Evolutionary conservation across 139 green algal species (phyloP), one percentile per base, ranked within the genome.

Genomic region (Coelastrella sp.): DNA sequence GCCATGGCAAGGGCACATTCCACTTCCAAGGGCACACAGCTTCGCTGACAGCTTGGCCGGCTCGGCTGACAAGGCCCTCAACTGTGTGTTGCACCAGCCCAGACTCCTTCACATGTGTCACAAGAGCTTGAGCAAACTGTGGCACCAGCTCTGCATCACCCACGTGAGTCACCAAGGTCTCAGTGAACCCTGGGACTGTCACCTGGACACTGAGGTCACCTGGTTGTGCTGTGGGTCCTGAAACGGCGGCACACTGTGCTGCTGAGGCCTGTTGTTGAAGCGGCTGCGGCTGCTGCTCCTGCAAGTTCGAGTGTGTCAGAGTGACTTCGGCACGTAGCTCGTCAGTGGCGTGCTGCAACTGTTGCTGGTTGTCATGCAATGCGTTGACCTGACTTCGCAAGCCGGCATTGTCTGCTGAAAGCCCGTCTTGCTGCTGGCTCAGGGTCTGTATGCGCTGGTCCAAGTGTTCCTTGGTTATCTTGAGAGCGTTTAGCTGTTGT

Each of bases 1-100:
- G 66, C 83, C 83, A 79, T 3, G 82, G 64, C 56, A 85, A 6
- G 16, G 14, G 16, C 13, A 79, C 13, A 16, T 32, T 14, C 84
- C 84, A 89, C 11, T 58, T 80, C 84, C 84, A 89, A 5, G 84
- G 84, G 57, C 84, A 89, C 84, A 89, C 59, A 73, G 57, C 71
- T 10, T 19, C 22, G 16, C 14, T 20, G 17, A 81, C 16, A 20
- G 16, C 47, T 57, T 83, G 57, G 14, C 66, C 84, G 20, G 73
- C 17, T 16, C n/a, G 20, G 17, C 17, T 71, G 54, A 71, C 20
- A 17, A 78, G 14, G 6, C 3, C 71, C 16, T 78, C 84, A 8
- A 81, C 84, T 7, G 56, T 71, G 13, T 89, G 84, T 56, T 60
- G 59, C 84, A 89, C 71, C 57, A 89, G 56, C 56, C 56, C 56